Conservation (phyloP, 768 basidiomycete species). For the Pleurotus tuoliensis region DNA sequence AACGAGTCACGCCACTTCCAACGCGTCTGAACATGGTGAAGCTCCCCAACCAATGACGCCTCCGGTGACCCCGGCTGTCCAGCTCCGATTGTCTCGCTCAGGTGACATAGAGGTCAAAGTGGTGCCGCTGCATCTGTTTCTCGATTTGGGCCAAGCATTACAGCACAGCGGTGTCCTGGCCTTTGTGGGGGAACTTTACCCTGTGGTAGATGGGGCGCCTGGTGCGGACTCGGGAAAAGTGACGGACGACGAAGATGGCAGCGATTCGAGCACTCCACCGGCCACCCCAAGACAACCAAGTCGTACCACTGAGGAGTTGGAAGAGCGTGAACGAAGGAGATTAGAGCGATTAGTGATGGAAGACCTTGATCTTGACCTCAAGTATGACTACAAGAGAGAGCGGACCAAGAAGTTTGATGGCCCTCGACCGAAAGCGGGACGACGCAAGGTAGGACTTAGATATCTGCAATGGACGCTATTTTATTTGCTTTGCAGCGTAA, state of each 20-base stretch:
- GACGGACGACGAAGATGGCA: constrained; percentile 20
- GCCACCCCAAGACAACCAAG: constrained; percentile 26
- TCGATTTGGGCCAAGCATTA: constrained; percentile 55
- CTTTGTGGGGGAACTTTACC: constrained; percentile 43
- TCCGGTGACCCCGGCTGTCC: not conserved
- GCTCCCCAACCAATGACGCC: not conserved
- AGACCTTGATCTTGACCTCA: constrained; percentile 52
- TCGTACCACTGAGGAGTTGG: constrained; percentile 9
- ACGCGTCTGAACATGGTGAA: constrained; percentile 1
- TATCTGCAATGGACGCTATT: too few species aligned
- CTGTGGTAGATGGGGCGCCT: too few species aligned
- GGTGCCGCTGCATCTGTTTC: constrained; percentile 70
- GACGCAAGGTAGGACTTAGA: too few species aligned
- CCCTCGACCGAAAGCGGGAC: too few species aligned
- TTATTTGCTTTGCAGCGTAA: constrained; percentile 8
- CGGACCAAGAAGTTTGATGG: too few species aligned
- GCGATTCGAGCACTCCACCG: constrained; percentile 32
- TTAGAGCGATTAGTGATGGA: constrained; percentile 52
- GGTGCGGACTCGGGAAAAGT: constrained; percentile 2
- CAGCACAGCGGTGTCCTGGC: constrained; percentile 33
- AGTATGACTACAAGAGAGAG: constrained; percentile 26
- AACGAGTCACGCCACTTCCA: not conserved
- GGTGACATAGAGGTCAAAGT: constrained; percentile 29
- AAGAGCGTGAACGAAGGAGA: constrained; percentile 34
- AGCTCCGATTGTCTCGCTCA: not conserved